Evolutionary conservation across 805 yeast species (phyloP).

Genomic region (Starmerella bombi): DNA sequence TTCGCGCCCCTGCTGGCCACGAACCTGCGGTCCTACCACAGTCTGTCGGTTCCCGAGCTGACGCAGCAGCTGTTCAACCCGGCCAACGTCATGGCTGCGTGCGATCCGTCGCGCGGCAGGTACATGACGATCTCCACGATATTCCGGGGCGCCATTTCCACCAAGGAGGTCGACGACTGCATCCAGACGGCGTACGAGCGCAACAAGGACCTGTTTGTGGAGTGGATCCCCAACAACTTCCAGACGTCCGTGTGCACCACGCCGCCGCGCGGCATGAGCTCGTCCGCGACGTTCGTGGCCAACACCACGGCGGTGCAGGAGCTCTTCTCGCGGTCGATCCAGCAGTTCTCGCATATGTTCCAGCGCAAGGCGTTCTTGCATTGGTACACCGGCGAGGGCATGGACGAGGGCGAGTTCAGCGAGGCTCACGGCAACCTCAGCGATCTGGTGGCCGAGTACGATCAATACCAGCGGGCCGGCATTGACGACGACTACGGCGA

Average conservation of each 20-base stretch:
- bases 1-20: slow-evolving; percentile 82
- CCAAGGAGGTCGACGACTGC: slow-evolving; percentile 89
- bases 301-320: slow-evolving; percentile 91
- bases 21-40: slow-evolving; percentile 72
- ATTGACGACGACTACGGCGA: slow-evolving; percentile 65
- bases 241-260: slow-evolving; percentile 91
- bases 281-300: slow-evolving; percentile 89
- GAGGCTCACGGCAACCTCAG: slow-evolving; percentile 91
- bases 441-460: slow-evolving; percentile 81
- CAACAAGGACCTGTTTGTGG: slow-evolving; percentile 73
- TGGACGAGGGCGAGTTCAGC: slow-evolving; percentile 89
- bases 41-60: slow-evolving; percentile 79
- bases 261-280: slow-evolving; percentile 73
- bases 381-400: slow-evolving; percentile 93
- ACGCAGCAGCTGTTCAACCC: slow-evolving; percentile 93
- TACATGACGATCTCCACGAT: slow-evolving; percentile 89
- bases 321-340: slow-evolving; percentile 78
- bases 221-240: slow-evolving; percentile 95
- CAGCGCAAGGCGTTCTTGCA: slow-evolving; percentile 90
- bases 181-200: slow-evolving; percentile 77
- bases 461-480: slow-evolving; percentile 84
- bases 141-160: slow-evolving; percentile 87
- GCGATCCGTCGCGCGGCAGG: slow-evolving; percentile 85
- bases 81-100: slow-evolving; percentile 90
- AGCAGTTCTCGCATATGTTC: slow-evolving; percentile 87